Evolutionary conservation across 2,329 filamentous ascomycete genomes (phyloP).

Genomic region (Fusarium sp.): DNA sequence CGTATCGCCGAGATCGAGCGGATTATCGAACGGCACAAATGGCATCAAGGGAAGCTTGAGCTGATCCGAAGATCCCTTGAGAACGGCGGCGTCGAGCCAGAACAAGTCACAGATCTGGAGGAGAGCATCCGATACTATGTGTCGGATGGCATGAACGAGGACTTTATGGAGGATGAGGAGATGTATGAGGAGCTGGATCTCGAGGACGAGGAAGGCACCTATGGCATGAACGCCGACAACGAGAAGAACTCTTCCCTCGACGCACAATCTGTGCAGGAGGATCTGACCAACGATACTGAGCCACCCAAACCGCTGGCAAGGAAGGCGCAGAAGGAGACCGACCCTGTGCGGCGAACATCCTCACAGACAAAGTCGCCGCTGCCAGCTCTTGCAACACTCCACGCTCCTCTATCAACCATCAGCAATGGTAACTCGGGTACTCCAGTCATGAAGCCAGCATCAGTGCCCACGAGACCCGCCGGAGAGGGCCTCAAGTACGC

Average conservation of each 20-base stretch:
- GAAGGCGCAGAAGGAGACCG: constrained; percentile 70
- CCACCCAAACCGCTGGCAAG: constrained; percentile 58
- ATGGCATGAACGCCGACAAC: constrained; percentile 81
- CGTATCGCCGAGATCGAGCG: constrained; percentile 87
- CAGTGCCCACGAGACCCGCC: constrained; percentile 82
- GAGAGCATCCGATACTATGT: constrained; percentile 97
- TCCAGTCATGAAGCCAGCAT: constrained; percentile 89
- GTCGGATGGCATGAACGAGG: constrained; percentile 84
- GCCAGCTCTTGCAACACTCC: constrained; percentile 90
- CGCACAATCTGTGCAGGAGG: constrained; percentile 90
- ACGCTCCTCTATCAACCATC: constrained; percentile 74
- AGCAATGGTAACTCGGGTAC: constrained; percentile 67
- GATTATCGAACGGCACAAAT: constrained; percentile 92
- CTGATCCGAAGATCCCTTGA: constrained; percentile 89
- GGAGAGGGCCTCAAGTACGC: constrained; percentile 96
- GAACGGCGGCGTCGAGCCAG: constrained; percentile 89
- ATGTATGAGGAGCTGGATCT: constrained; percentile 96
- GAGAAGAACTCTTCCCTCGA: constrained; percentile 96
- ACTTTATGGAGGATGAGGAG: constrained; percentile 93
- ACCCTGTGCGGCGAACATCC: constrained; percentile 74
- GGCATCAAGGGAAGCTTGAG: constrained; percentile 94
- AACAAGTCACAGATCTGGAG: constrained; percentile 87
- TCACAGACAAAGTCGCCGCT: constrained; percentile 93
- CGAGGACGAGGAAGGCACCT: constrained; percentile 89
- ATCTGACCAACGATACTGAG: constrained; percentile 70